Percentiles rank a stretch among this genome's conserved stretches.
These are phyloP conservation scores for Suhomyces wounanorum DNA, from an alignment of 1,139 yeast genomes.

Conservation along the genomic window DNA sequence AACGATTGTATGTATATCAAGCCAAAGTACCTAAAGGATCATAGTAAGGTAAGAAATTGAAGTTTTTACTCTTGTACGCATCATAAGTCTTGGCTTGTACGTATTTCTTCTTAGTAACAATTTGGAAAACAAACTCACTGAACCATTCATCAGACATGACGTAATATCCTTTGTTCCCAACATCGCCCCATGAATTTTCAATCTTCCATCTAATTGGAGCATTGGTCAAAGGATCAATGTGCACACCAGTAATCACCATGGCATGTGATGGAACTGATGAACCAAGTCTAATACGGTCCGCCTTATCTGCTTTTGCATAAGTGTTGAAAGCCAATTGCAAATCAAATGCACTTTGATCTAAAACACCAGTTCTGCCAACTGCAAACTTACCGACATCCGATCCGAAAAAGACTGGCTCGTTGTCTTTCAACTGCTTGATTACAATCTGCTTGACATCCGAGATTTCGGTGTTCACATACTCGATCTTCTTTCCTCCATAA, in stretches of 20 bases:
- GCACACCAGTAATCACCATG: conserved; percentile 78
- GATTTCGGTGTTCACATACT: conserved; percentile 67
- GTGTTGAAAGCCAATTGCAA: conserved; percentile 66
- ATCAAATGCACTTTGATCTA: conserved; percentile 71
- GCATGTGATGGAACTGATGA: conserved; percentile 82
- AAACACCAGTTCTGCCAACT: conserved; percentile 62
- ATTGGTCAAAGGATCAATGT: conserved; percentile 40
- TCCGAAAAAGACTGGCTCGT: conserved; percentile 82
- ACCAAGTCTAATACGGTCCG: conserved; percentile 55
- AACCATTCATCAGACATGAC: conserved; percentile 84
- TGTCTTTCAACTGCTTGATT: conserved; percentile 63
- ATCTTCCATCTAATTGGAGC: conserved; percentile 77
- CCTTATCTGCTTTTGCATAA: conserved; percentile 47
- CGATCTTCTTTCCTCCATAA: conserved; percentile 63
- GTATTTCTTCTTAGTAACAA: conserved; percentile 64
- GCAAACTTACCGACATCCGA: conserved; percentile 79
- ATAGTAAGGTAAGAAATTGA: conserved; percentile 67
- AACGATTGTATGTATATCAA: neutral
- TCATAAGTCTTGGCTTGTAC: conserved; percentile 46
- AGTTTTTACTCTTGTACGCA: conserved; percentile 53
- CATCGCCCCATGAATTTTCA: conserved; percentile 86
- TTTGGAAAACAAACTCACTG: conserved; percentile 80
- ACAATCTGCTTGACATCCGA: conserved; percentile 60
- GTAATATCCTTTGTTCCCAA: conserved; percentile 74
- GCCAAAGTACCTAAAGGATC: conserved; percentile 92